These are phyloP conservation scores for Penicillium chermesinum DNA, from an alignment of 495 filamentous ascomycete species.

Conservation along the genomic window DNA sequence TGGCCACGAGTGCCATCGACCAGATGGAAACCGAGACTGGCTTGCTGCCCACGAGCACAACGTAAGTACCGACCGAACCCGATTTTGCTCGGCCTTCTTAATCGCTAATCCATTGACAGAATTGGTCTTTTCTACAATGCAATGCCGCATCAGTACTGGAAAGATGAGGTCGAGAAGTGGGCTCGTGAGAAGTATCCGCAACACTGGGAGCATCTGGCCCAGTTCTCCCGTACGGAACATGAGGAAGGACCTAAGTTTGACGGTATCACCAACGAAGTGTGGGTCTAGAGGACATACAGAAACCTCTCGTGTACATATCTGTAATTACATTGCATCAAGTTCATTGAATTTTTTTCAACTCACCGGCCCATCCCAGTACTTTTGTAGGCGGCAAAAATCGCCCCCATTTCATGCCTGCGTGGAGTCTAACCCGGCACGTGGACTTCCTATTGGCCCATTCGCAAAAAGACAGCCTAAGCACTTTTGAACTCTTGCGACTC, in stretches of 20 bases:
- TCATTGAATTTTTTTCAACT: no score
- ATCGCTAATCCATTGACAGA: no score
- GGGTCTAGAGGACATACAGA: no score
- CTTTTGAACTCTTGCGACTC: no score
- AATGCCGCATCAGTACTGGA: slow-evolving; percentile 51
- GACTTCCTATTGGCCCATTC: background rate
- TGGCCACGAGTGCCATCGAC: slow-evolving; percentile 58
- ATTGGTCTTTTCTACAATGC: slow-evolving; percentile 71
- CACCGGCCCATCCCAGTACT: no score
- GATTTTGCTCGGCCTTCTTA: slow-evolving; percentile 15
- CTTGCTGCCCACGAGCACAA: slow-evolving; percentile 55
- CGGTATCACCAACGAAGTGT: slow-evolving; percentile 27
- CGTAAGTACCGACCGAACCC: slow-evolving; percentile 52
- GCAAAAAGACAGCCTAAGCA: background rate
- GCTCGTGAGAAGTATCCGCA: slow-evolving; percentile 59
- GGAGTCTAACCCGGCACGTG: no score
- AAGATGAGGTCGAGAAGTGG: slow-evolving; percentile 69
- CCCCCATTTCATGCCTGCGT: background rate
- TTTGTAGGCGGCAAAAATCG: no score
- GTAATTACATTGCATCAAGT: no score
- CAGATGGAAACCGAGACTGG: slow-evolving; percentile 61
- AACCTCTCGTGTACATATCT: no score
- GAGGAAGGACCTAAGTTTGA: slow-evolving; percentile 37
- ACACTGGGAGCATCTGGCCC: slow-evolving; percentile 57
- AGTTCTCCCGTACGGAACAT: slow-evolving; percentile 27